Conservation (phyloP, 768 basidiomycete species). For the Amanita pseudoporphyria region DNA sequence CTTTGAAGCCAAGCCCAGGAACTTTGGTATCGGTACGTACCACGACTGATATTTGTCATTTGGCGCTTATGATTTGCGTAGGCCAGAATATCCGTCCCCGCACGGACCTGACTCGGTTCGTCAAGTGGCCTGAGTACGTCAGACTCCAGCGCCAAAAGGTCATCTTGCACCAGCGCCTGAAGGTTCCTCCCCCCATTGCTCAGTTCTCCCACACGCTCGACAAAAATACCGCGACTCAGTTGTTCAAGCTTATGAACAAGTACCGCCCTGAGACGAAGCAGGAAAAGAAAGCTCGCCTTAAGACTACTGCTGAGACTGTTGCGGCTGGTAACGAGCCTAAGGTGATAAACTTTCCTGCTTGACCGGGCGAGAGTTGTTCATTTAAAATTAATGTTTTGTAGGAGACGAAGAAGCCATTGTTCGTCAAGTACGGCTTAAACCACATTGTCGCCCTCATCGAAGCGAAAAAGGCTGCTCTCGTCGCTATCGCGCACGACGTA, state of each 20-base stretch:
- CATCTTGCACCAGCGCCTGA: conserved; percentile 94
- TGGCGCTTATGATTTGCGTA: conserved; percentile 19
- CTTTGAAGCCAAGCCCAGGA: conserved; percentile 83
- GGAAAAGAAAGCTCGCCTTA: conserved; percentile 94
- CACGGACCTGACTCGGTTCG: conserved; percentile 90
- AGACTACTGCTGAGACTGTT: conserved; percentile 63
- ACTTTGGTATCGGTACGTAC: conserved; percentile 86
- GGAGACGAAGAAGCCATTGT: conserved; percentile 92
- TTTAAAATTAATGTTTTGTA: conserved; percentile 15
- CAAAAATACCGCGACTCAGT: conserved; percentile 97
- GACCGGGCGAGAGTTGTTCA: no score
- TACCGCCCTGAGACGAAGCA: conserved; percentile 90
- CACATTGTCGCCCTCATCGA: conserved; percentile 93
- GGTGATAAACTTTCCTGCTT: conserved; percentile 21
- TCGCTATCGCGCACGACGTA: conserved; percentile 95
- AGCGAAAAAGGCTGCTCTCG: conserved; percentile 94
- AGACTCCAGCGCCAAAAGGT: conserved; percentile 98
- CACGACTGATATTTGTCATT: conserved; percentile 5
- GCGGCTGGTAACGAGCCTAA: conserved; percentile 68
- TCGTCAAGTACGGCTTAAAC: conserved; percentile 95
- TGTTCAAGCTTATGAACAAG: conserved; percentile 98
- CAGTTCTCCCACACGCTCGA: conserved; percentile 97
- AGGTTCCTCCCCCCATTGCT: conserved; percentile 96
- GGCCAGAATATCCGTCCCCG: conserved; percentile 91
- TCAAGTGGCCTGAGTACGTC: conserved; percentile 99